Percentiles rank a stretch among this genome's conserved stretches.
Conservation (phyloP, 345 rosid genomes). For the Moricandia moricandioides region DNA sequence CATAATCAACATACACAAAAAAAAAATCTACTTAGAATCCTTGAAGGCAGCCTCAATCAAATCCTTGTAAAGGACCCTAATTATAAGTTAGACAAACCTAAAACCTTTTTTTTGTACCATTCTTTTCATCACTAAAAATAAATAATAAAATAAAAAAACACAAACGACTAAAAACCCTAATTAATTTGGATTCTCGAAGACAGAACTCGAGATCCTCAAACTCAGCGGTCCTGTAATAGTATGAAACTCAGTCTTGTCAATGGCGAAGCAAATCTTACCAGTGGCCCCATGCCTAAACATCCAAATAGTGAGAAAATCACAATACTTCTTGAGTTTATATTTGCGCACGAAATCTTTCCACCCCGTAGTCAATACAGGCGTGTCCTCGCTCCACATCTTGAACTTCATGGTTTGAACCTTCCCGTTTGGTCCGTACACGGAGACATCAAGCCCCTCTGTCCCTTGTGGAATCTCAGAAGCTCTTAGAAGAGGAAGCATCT, state of each 20-base stretch:
- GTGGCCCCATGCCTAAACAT: slow-evolving; percentile 19
- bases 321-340: neutral
- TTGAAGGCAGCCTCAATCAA: neutral
- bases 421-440: slow-evolving; percentile 14
- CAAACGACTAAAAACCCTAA: neutral
- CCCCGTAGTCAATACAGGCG: slow-evolving; percentile 14
- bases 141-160: neutral
- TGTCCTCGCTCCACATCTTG: neutral
- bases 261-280: slow-evolving; percentile 7
- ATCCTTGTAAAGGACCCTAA: neutral
- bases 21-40: neutral
- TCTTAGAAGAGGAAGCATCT: slow-evolving; percentile 8
- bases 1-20: neutral
- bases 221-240: neutral
- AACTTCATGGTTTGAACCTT: neutral
- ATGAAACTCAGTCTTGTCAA: neutral
- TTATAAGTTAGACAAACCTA: neutral
- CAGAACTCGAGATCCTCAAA: neutral
- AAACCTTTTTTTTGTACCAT: neutral
- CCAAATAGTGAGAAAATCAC: slow-evolving; percentile 16
- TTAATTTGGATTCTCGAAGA: neutral
- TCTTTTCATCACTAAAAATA: neutral
- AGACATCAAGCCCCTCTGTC: neutral
- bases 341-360: neutral
- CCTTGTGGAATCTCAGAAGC: neutral